phyloP scores from a whole-genome alignment of 2,329 filamentous ascomycete species.

The Cylindrodendrum hubeiense region DNA sequence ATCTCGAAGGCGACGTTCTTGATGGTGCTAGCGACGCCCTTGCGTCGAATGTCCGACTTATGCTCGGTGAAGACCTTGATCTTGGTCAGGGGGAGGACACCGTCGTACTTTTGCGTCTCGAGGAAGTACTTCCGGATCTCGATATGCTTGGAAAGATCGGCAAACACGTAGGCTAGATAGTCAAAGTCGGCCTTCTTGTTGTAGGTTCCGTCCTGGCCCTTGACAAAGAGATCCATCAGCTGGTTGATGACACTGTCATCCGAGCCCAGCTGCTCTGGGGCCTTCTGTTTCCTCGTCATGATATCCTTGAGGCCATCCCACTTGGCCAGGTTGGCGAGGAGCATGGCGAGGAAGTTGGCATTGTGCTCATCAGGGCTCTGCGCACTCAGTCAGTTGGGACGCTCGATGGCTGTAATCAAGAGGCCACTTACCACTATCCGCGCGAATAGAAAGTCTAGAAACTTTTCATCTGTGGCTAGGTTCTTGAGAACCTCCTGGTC shows the following conservation, averaged over 20 bases:
- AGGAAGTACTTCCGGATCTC: slow-evolving; percentile 83
- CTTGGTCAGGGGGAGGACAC: slow-evolving; percentile 90
- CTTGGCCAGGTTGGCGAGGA: slow-evolving; percentile 92
- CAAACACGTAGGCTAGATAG: slow-evolving; percentile 94
- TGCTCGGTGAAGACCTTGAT: slow-evolving; percentile 96
- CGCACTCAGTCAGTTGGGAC: slow-evolving; percentile 9
- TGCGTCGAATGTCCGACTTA: slow-evolving; percentile 82
- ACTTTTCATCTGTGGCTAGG: slow-evolving; percentile 82
- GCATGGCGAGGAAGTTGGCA: slow-evolving; percentile 88
- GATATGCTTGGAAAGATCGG: slow-evolving; percentile 87
- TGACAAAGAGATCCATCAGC: slow-evolving; percentile 95
- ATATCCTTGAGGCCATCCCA: slow-evolving; percentile 79
- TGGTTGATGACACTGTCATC: slow-evolving; percentile 86
- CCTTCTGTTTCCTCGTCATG: slow-evolving; percentile 74
- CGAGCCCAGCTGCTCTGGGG: slow-evolving; percentile 77
- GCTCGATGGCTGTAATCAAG: too few relatives aligned
- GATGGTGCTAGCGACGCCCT: slow-evolving; percentile 95
- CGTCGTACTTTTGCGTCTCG: slow-evolving; percentile 79
- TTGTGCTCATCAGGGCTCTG: slow-evolving; percentile 81
- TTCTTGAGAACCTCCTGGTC: slow-evolving; percentile 81
- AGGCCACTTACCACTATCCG: slow-evolving; percentile 83
- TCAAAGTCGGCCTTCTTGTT: slow-evolving; percentile 91
- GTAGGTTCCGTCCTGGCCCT: slow-evolving; percentile 84
- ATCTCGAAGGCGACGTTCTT: slow-evolving; percentile 94
- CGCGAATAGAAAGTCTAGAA: slow-evolving; percentile 79